These are phyloP conservation scores for Auriscalpium microsporum DNA, from an alignment of 768 basidiomycete species.

Conservation along the genomic window DNA sequence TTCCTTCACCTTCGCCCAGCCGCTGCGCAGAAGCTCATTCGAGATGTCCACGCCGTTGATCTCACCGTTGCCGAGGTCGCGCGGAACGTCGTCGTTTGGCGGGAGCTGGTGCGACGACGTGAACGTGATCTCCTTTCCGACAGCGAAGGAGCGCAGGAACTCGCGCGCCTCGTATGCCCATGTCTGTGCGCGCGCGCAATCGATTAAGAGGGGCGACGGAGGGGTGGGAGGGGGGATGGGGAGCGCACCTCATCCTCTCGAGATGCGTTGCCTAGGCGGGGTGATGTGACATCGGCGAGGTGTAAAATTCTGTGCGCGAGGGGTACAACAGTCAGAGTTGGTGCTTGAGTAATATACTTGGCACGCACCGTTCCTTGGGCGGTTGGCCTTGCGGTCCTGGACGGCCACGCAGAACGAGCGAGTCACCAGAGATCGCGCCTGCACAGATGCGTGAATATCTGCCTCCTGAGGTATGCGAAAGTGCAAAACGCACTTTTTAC, in stretches of 20 bases:
- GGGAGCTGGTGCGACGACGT: constrained; percentile 73
- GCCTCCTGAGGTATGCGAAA: not conserved
- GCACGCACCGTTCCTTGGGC: constrained; percentile 75
- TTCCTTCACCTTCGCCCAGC: constrained; percentile 94
- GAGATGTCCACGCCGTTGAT: constrained; percentile 66
- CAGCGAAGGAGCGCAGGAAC: constrained; percentile 73
- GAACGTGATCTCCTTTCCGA: constrained; percentile 89
- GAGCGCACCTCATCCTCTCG: constrained; percentile 78
- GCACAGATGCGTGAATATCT: constrained; percentile 19
- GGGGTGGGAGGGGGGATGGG: not conserved
- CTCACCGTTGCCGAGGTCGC: constrained; percentile 74
- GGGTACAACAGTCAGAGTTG: not conserved
- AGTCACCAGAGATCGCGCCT: constrained; percentile 90
- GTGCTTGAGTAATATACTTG: not conserved
- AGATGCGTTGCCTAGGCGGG: constrained; percentile 72
- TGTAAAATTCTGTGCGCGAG: constrained; percentile 63
- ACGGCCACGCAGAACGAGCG: constrained; percentile 72
- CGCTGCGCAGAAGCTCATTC: constrained; percentile 70
- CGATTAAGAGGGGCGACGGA: not conserved
- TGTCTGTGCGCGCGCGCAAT: constrained; percentile 36
- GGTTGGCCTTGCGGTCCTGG: constrained; percentile 77
- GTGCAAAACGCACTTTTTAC: constrained; percentile 44
- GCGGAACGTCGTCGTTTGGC: constrained; percentile 53
- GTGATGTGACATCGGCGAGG: constrained; percentile 80
- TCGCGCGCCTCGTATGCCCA: constrained; percentile 94